These are phyloP conservation scores for Aspergillus brunneoviolaceus DNA, from an alignment of 2,329 filamentous ascomycete genomes.

Conservation along the genomic window DNA sequence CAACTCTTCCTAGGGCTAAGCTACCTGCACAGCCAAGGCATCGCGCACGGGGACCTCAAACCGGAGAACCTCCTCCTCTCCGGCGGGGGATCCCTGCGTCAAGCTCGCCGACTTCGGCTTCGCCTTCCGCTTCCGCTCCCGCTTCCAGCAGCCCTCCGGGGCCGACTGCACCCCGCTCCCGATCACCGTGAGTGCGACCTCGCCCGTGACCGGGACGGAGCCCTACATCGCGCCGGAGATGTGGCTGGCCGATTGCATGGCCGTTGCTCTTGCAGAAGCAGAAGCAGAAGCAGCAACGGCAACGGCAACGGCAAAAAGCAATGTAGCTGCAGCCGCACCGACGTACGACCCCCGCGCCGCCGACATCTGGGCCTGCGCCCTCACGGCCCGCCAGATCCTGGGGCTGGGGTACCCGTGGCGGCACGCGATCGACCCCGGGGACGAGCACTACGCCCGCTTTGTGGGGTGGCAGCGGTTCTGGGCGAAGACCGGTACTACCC, in stretches of 20 bases:
- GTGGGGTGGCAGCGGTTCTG: not conserved
- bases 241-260: not conserved
- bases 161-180: too few relatives aligned
- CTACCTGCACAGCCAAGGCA: slow-evolving; percentile 79
- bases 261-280: too few relatives aligned
- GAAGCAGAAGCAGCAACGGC: too few relatives aligned
- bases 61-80: slow-evolving; percentile 81
- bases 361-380: slow-evolving; percentile 82
- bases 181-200: not conserved
- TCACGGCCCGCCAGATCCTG: slow-evolving; percentile 76
- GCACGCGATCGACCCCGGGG: not conserved
- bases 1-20: slow-evolving; percentile 79
- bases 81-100: slow-evolving; percentile 68
- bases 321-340: slow-evolving; percentile 53
- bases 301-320: too few relatives aligned
- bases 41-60: slow-evolving; percentile 89
- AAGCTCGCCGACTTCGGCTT: slow-evolving; percentile 94
- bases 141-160: not conserved
- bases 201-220: too few relatives aligned
- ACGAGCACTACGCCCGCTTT: not conserved
- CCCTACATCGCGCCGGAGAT: not conserved
- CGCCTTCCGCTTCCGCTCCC: slow-evolving; percentile 68
- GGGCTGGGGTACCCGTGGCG: not conserved
- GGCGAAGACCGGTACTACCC: too few relatives aligned
- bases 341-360: slow-evolving; percentile 76